phyloP scores from a whole-genome alignment of 805 yeast genomes.

The Candida hungchunana region DNA sequence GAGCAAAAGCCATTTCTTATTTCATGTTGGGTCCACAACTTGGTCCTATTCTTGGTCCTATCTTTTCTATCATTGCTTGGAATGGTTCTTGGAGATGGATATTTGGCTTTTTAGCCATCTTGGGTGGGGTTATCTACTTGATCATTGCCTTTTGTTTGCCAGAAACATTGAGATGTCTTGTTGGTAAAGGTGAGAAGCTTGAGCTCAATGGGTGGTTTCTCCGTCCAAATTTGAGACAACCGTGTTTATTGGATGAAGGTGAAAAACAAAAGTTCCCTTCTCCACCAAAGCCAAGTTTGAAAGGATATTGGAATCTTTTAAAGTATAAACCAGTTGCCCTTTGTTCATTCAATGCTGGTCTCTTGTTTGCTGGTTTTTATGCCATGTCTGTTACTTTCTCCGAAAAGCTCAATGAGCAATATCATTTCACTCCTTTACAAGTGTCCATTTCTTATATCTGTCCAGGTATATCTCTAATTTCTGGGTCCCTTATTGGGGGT shows the following conservation, averaged over 20 bases:
- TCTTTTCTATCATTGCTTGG: slow-evolving; percentile 67
- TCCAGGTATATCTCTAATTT: slow-evolving; percentile 46
- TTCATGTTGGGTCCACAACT: slow-evolving; percentile 83
- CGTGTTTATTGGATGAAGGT: slow-evolving; percentile 12
- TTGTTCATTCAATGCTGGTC: slow-evolving; percentile 43
- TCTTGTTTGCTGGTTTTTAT: slow-evolving; percentile 52
- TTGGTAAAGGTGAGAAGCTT: slow-evolving; percentile 44
- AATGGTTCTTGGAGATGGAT: slow-evolving; percentile 80
- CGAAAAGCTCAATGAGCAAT: slow-evolving; percentile 33
- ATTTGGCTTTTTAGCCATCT: slow-evolving; percentile 70
- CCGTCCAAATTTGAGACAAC: slow-evolving; percentile 29
- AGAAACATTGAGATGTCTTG: slow-evolving; percentile 69
- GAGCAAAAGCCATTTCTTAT: slow-evolving; percentile 81
- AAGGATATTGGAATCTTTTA: slow-evolving; percentile 34
- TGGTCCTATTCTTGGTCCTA: slow-evolving; percentile 86
- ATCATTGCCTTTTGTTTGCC: slow-evolving; percentile 61
- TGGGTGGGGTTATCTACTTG: slow-evolving; percentile 52
- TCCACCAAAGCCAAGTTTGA: slow-evolving; percentile 43
- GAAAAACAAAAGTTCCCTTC: slow-evolving; percentile 31
- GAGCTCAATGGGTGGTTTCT: slow-evolving; percentile 24
- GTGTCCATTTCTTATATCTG: slow-evolving; percentile 46
- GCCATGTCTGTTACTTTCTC: slow-evolving; percentile 49
- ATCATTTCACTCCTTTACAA: slow-evolving; percentile 32
- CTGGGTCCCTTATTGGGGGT: slow-evolving; percentile 49
- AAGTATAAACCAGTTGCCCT: slow-evolving; percentile 41